Percentiles rank a stretch among this genome's conserved stretches.
Evolutionary conservation across 352 stramenopile species (phyloP).

Genomic region (Phytophthora hibernalis): DNA sequence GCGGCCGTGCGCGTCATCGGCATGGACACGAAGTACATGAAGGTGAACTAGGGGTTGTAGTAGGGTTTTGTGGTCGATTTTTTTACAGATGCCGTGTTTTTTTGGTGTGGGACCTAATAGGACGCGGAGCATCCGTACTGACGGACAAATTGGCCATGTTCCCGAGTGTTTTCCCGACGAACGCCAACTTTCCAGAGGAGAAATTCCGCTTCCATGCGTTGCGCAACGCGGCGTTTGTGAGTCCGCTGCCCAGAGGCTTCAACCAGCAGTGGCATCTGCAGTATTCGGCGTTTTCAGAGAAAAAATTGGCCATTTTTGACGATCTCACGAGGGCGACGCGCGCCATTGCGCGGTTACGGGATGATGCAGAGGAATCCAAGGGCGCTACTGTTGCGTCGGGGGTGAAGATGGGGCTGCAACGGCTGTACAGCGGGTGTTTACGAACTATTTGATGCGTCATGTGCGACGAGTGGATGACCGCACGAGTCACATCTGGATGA

Average conservation of each 20-base stretch:
- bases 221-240: slow-evolving; percentile 80
- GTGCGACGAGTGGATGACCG: slow-evolving; percentile 81
- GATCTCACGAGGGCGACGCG: slow-evolving; percentile 56
- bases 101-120: slow-evolving; percentile 29
- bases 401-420: slow-evolving; percentile 18
- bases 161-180: slow-evolving; percentile 80
- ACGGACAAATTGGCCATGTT: slow-evolving; percentile 73
- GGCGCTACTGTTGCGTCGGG: background rate
- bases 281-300: slow-evolving; percentile 88
- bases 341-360: slow-evolving; percentile 51
- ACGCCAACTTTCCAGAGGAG: slow-evolving; percentile 78
- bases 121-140: slow-evolving; percentile 70
- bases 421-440: slow-evolving; percentile 66
- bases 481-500: slow-evolving; percentile 86
- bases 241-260: slow-evolving; percentile 76
- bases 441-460: slow-evolving; percentile 83
- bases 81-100: background rate
- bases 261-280: slow-evolving; percentile 84
- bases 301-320: slow-evolving; percentile 78
- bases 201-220: slow-evolving; percentile 83
- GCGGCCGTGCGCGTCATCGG: slow-evolving; percentile 65
- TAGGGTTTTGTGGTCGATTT: background rate
- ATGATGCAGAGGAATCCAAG: slow-evolving; percentile 16
- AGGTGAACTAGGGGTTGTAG: slow-evolving; percentile 43
- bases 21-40: slow-evolving; percentile 77